Evolutionary conservation across 352 stramenopile genomes (phyloP).

Genomic region (Phytopythium sindhum): DNA sequence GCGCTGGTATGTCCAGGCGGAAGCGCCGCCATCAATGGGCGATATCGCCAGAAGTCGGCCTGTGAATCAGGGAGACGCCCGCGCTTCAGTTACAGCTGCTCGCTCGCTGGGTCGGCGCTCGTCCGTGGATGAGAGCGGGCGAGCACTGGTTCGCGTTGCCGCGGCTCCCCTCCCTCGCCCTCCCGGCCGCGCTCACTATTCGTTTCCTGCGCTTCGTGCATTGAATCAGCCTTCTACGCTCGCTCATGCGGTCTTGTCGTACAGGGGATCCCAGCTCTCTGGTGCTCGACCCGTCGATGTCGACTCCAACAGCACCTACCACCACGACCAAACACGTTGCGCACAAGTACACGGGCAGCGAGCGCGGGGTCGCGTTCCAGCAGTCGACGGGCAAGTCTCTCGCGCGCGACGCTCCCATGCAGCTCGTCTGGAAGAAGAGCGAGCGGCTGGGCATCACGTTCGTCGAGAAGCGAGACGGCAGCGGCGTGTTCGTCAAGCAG

Average conservation of each 20-base stretch:
- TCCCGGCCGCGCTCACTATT: not conserved
- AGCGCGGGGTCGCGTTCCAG: conserved; percentile 40
- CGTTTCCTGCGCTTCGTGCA: not conserved
- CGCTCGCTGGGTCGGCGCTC: not conserved
- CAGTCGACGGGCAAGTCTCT: conserved; percentile 30
- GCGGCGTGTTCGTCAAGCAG: conserved; percentile 39
- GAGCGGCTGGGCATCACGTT: conserved; percentile 50
- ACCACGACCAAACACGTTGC: not conserved
- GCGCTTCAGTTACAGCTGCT: not conserved
- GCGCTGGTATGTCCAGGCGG: too few relatives aligned
- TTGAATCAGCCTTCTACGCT: not conserved
- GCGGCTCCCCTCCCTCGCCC: not conserved
- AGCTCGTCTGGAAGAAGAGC: conserved; percentile 42
- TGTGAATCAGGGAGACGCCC: not conserved
- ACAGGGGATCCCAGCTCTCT: not conserved
- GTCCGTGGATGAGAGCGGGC: not conserved
- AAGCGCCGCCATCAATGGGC: not conserved
- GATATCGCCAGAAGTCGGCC: not conserved
- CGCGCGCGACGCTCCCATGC: conserved; percentile 22
- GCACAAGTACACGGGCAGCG: conserved; percentile 30
- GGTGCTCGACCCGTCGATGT: not conserved
- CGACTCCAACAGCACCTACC: not conserved
- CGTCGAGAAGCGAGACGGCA: conserved; percentile 27
- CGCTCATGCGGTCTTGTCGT: not conserved
- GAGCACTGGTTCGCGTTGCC: not conserved